Base-by-base conservation (phyloP, 805 yeast genomes). In the Zygoascus flipseniorum region DNA sequence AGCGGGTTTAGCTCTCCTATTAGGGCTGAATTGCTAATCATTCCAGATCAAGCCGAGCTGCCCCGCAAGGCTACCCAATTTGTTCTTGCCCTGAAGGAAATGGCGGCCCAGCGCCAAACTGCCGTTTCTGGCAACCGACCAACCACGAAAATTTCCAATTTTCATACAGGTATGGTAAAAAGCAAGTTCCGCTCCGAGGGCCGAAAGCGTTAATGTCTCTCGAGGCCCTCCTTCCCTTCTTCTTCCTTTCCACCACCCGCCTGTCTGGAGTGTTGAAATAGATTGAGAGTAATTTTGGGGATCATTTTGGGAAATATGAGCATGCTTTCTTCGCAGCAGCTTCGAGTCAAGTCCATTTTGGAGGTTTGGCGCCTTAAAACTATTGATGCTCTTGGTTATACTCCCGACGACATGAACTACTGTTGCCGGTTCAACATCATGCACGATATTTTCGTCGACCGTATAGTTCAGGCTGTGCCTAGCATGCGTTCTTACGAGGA, bases 381-480 rank as follows among this genome's bases (percentile, higher is more conserved):
- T 39, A 54, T 52, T 39, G 44, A 48, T 26, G 43, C 48, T 48
- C 54, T 60, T 48, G 65, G 66, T 13, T 49, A 62, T 8, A 37
- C 52, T 10, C 60, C 62, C 28, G 58, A 53, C 19, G 63, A 60
- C 35, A 57, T 55, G 10, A 58, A 58, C 31, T 56, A 56, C 47
- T 61, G 66, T 41, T 65, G 65, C 10, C 60, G 65, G 13, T 55
- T 63, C 50, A 61, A 65, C 16, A 62, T 65, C 19, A 56, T 65
- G 53, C 68, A 65, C 51, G 68, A 65, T 49, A 62, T 65, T 9
- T 65, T 59, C 45, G 54, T 65, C 31, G 68, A 65, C 43, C 58
- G 61, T 20, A 65, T 65, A 26, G 62, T 65, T 2, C 51, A 48
- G 31, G 55, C 62, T 19, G 68, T 66, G 19, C 43, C 53, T 8